Conservation (phyloP, 768 basidiomycete genomes). For the Suillus lakei region DNA sequence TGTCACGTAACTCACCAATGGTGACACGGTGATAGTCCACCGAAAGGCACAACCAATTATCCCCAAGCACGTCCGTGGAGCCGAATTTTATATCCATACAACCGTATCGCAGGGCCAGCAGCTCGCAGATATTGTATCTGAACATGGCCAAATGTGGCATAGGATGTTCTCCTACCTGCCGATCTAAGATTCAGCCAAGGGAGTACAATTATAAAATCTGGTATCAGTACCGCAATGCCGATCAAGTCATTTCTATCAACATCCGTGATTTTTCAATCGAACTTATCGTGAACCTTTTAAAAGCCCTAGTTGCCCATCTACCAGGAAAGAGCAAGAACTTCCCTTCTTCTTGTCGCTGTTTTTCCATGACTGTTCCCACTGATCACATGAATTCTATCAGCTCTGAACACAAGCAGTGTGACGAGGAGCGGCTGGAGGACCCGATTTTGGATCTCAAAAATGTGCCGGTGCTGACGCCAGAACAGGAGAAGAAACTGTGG, state of each 20-base stretch:
- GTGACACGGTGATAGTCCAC: neutral
- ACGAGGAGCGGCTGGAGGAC: neutral
- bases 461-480: constrained; percentile 33
- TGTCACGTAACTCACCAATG: neutral
- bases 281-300: neutral
- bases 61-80: no score
- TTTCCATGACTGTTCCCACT: neutral
- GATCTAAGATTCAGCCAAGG: neutral
- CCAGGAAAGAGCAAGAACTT: neutral
- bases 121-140: neutral
- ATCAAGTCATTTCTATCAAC: no score
- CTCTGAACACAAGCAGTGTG: neutral
- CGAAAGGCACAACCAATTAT: neutral
- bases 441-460: neutral
- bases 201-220: neutral
- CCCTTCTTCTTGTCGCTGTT: neutral
- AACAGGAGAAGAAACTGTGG: constrained; percentile 56
- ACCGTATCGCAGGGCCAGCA: neutral
- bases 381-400: neutral
- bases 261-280: no score
- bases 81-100: neutral
- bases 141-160: neutral
- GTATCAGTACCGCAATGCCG: neutral
- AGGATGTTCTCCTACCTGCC: neutral
- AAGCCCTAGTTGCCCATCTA: neutral